Base-by-base conservation (phyloP, 192 early-diverging fungal genomes). In the Coemansia sp. region DNA sequence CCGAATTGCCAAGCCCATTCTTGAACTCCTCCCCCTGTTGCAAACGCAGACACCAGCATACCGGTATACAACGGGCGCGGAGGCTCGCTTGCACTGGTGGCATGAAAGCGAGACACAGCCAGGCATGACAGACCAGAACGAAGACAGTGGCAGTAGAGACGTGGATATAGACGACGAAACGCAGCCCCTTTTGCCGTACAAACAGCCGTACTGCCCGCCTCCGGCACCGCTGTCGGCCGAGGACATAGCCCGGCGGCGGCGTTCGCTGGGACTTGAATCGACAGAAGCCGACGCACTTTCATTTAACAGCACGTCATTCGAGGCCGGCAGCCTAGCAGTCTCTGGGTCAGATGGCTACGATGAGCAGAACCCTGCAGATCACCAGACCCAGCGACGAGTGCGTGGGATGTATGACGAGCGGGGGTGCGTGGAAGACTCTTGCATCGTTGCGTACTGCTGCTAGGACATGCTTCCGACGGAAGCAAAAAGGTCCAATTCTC, bases 161-260 rank as follows among this genome's bases (percentile, higher is more conserved):
- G 20, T 14, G 2, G 2, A 14, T 30, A n/a, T 59, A 38, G 34
- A 59, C 52, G 49, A 68, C 62, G 68, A 67, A 35, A 62, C 36
- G 8, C 55, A 12, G 6, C 71, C 67, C 21, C 69, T 74, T 18
- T 36, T 74, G 21, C 44, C 64, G 34, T 66, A 66, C 52, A 41
- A 16, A 1, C 60, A 45, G 36, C 64, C 68, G 2, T 80, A 80
- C 43, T 68, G 78, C 21, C 78, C 78, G 16, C 78, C 78, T 12
- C 78, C 78, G 20, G 45, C 67, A 30, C 78, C 78, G 9, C 59
- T 80, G 52, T 80, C 78, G 52, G 63, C 72, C 33, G 78, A 80
- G 36, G 78, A 80, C 53, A 72, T 80, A 41, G 63, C 43, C 14
- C 78, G 75, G 73, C 67, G 78, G 5, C 69, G 72, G 16, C 65